These are phyloP conservation scores for Tephrocybe sp. DNA, from an alignment of 768 basidiomycete genomes.

Conservation along the genomic window DNA sequence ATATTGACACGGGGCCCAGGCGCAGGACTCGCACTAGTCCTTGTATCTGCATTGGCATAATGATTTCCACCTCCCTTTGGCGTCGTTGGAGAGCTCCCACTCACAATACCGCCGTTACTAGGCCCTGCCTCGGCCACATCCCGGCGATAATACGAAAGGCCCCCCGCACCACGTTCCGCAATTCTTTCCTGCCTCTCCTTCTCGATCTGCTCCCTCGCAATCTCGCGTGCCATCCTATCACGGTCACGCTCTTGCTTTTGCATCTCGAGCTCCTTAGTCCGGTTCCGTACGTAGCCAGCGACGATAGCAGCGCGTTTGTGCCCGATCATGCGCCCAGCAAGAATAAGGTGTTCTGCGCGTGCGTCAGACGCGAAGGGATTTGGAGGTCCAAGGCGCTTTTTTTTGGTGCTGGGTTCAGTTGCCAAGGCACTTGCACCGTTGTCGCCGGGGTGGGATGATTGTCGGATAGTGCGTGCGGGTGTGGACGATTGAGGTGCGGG, in stretches of 20 bases:
- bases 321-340: constrained; percentile 72
- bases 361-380: constrained; percentile 57
- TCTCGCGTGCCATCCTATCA: constrained; percentile 26
- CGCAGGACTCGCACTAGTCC: constrained; percentile 14
- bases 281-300: constrained; percentile 47
- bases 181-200: constrained; percentile 27
- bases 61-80: constrained; percentile 13
- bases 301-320: constrained; percentile 57
- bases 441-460: constrained; percentile 1
- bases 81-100: constrained; percentile 16
- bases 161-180: constrained; percentile 16
- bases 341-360: constrained; percentile 65
- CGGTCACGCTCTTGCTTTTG: constrained; percentile 32
- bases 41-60: constrained; percentile 7
- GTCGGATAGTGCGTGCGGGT: constrained; percentile 8
- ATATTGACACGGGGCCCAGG: constrained; percentile 3
- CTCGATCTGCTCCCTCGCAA: constrained; percentile 30
- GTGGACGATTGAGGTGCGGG: constrained; percentile 7
- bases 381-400: constrained; percentile 23
- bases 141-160: constrained; percentile 21
- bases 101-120: background rate
- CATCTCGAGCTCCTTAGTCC: constrained; percentile 36
- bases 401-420: constrained; percentile 12
- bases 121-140: constrained; percentile 12
- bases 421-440: background rate